Evolutionary conservation across 192 early-diverging fungal species (phyloP).

Genomic region (Coemansia sp.): DNA sequence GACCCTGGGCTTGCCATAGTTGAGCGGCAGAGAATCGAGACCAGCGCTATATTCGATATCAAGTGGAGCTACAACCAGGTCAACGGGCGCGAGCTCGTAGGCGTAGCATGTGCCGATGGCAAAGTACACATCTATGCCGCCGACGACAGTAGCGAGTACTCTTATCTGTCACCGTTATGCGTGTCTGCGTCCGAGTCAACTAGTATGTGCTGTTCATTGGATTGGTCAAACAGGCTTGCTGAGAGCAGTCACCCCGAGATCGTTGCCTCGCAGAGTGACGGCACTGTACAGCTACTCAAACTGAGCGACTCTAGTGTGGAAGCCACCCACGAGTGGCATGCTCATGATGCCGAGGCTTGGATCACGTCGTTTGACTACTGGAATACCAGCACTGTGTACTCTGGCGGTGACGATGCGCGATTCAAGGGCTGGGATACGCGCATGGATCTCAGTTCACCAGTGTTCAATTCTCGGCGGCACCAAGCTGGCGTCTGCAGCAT

Average conservation of each 20-base stretch:
- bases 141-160: conserved; percentile 32
- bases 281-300: conserved; percentile 61
- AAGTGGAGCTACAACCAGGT: conserved; percentile 68
- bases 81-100: conserved; percentile 54
- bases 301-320: conserved; percentile 53
- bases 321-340: conserved; percentile 64
- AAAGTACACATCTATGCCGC: conserved; percentile 58
- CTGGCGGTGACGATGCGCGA: conserved; percentile 80
- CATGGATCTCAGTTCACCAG: conserved; percentile 41
- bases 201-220: conserved; percentile 81
- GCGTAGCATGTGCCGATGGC: conserved; percentile 66
- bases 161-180: conserved; percentile 33
- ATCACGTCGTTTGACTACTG: conserved; percentile 88
- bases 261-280: conserved; percentile 78
- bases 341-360: conserved; percentile 93
- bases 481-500: conserved; percentile 91
- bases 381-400: conserved; percentile 68
- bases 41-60: conserved; percentile 70
- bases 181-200: conserved; percentile 49
- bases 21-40: conserved; percentile 61
- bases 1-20: conserved; percentile 21
- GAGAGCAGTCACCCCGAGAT: conserved; percentile 31
- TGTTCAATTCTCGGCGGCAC: conserved; percentile 71
- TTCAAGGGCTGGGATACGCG: conserved; percentile 91
- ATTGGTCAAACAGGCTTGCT: conserved; percentile 75